Evolutionary conservation across 495 filamentous ascomycete genomes (phyloP).

Genomic region (Cetradonia linearis): DNA sequence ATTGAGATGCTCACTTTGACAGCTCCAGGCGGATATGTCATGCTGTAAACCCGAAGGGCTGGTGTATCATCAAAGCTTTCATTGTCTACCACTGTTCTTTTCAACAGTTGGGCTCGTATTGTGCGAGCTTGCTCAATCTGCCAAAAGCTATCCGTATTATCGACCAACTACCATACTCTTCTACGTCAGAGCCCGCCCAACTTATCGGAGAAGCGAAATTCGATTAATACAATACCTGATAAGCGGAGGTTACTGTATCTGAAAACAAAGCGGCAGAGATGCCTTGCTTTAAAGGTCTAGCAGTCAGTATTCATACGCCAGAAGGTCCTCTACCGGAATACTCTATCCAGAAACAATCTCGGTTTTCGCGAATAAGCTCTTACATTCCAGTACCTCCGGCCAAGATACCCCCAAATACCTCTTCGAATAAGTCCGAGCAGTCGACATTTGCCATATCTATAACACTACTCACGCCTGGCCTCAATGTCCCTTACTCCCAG

Average conservation of each 20-base stretch:
- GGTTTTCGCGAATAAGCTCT: slow-evolving; percentile 81
- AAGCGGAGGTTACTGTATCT: background rate
- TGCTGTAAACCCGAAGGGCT: background rate
- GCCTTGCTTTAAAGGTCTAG: slow-evolving; percentile 97
- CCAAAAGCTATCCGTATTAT: background rate
- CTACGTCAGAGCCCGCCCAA: background rate
- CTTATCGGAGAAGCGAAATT: background rate
- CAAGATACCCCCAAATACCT: slow-evolving; percentile 56
- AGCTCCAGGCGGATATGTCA: background rate
- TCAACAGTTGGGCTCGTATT: background rate
- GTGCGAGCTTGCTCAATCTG: background rate
- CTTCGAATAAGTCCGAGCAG: slow-evolving; percentile 66
- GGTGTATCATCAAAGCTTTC: too few species aligned
- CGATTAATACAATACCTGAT: background rate
- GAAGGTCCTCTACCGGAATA: slow-evolving; percentile 82
- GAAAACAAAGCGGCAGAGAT: slow-evolving; percentile 33
- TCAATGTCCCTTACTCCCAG: slow-evolving; percentile 80
- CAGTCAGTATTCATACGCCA: slow-evolving; percentile 89
- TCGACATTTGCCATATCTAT: slow-evolving; percentile 95
- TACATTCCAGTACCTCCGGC: slow-evolving; percentile 93
- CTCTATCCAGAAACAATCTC: slow-evolving; percentile 87
- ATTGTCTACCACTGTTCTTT: background rate
- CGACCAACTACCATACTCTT: background rate
- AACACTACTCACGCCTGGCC: slow-evolving; percentile 79
- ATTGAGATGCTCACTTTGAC: background rate